Evolutionary conservation across 345 rosid genomes (phyloP), one percentile per base, ranked within the genome.

Genomic region (Turnera subulata): DNA sequence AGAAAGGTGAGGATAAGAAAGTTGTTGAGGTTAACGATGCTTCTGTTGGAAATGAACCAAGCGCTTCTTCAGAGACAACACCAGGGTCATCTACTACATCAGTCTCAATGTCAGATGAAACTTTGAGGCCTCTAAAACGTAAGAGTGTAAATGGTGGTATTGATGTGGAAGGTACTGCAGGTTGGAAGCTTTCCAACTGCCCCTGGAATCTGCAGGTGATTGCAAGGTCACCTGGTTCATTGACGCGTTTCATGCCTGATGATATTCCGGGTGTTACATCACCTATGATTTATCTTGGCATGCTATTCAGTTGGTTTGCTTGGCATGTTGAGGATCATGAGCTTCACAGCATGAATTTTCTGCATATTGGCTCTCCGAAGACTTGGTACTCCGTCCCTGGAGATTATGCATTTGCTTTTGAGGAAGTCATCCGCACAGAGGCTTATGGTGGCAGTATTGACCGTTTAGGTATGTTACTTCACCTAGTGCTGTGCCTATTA

Each of bases 311-410:
- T 82, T 94, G 99, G 99, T 94, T 94, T 82, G 99, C 99, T 53
- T 94, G 99, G 97, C 99, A 90, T 64, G 96, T 94, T 67, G 99
- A 94, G 74, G 99, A 94, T 80, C 99, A 94, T 50, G 99, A 94
- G 64, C 96, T 94, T 73, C 97, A 90, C 69, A 90, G 97, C 78
- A 76, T 94, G 93, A 94, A 94, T 70, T 94, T 85, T 75, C 97
- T 94, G 67, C 99, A 94, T 71, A 83, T 82, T 66, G 97, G 99
- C 60, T 81, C 93, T 53, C 78, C 93, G 22, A 94, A 94, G 80
- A 90, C 99, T 46, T 94, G 96, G 99, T 94, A 90, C 65, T 79
- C 99, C 59, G 86, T 94, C 68, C 97, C 97, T 24, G 85, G 86
- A 72, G 97, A 88, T 68, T 80, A 84, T 79, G 99, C 89, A 11